Base-by-base conservation (phyloP, 106 monocot species). In the Triglochin maritima region DNA sequence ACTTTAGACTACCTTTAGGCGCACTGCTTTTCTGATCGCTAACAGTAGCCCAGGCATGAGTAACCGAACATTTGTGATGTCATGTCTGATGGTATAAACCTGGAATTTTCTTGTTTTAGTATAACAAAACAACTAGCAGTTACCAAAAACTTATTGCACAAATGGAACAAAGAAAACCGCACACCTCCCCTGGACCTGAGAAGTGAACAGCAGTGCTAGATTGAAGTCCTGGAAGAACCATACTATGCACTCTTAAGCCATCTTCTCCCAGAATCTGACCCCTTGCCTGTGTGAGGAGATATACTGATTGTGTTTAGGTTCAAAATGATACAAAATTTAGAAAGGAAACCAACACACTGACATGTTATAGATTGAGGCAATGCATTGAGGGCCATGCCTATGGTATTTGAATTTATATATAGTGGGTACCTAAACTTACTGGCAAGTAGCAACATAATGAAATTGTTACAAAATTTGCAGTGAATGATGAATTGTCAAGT, bases 241-340 rank as follows among this genome's bases (percentile, higher is more conserved):
- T 64, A 69, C 87, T 89, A 61, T 94, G 94, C 4, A 87, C 87
- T 11, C 94, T 76, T 41, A 94, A 68, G 52, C 94, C 94, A 72
- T 94, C 94, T 44, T 94, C 89, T n/a, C 94, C 84, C 7, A 94
- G 59, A 62, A 87, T 49, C 59, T 87, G 84, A 61, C 89, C 94
- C 55, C 94, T 87, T 71, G 94, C 87, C 94, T 89, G 29, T 29
- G 29, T 29, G 29, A 29, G 29, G 29, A 29, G 29, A 29, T 29
- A 29, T 29, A 29, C 1, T 29, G 29, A 29, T 29, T 29, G 29
- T 29, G 29, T 29, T 29, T 29, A 29, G 29, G 29, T 29, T 3
- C 57, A 47, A 49, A 46, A n/a, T 29, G 29, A 29, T 29, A 29
- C 29, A 29, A 29, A 29, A 29, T 29, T 29, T 29, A 29, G 29